Percentiles rank a stretch among this genome's conserved stretches.
Evolutionary conservation across 345 rosid species (phyloP).

Genomic region (Arabis hirsuta): DNA sequence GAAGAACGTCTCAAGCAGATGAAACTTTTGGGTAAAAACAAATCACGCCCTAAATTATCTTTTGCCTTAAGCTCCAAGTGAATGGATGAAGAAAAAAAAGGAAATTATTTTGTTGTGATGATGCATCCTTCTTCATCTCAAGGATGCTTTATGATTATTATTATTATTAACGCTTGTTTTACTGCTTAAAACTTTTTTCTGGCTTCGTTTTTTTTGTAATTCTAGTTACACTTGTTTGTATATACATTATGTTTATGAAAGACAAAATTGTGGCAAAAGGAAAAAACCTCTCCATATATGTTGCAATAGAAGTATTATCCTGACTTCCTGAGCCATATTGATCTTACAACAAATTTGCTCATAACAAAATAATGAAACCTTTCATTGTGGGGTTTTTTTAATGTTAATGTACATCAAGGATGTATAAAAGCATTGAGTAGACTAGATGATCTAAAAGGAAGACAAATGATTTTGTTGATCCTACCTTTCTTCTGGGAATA

Average conservation of each 20-base stretch:
- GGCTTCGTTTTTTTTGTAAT: background rate
- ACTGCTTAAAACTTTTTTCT: background rate
- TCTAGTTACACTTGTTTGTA: slow-evolving; percentile 13
- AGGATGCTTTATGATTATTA: slow-evolving; percentile 21
- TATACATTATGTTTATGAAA: too few species aligned
- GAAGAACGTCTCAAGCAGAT: slow-evolving; percentile 87
- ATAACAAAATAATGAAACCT: slow-evolving; percentile 10
- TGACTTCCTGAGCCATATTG: background rate
- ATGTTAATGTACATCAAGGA: slow-evolving; percentile 32
- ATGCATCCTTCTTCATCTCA: slow-evolving; percentile 9
- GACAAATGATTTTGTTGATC: slow-evolving; percentile 11
- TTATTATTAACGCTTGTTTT: background rate
- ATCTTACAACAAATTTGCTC: slow-evolving; percentile 9
- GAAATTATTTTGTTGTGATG: background rate
- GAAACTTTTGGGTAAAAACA: slow-evolving; percentile 96
- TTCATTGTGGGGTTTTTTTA: slow-evolving; percentile 17
- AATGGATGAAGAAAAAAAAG: slow-evolving; percentile 20
- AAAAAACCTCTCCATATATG: background rate
- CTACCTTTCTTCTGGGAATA: slow-evolving; percentile 57
- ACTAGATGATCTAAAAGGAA: slow-evolving; percentile 12
- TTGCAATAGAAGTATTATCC: slow-evolving; percentile 5
- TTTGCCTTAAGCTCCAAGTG: slow-evolving; percentile 88
- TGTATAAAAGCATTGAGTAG: slow-evolving; percentile 21
- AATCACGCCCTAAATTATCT: slow-evolving; percentile 87
- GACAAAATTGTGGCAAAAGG: too few species aligned